A percentile compares a stretch with the other conserved stretches of the same genome.
Conservation (phyloP, 352 stramenopile species). For the Bremia lactucae region DNA sequence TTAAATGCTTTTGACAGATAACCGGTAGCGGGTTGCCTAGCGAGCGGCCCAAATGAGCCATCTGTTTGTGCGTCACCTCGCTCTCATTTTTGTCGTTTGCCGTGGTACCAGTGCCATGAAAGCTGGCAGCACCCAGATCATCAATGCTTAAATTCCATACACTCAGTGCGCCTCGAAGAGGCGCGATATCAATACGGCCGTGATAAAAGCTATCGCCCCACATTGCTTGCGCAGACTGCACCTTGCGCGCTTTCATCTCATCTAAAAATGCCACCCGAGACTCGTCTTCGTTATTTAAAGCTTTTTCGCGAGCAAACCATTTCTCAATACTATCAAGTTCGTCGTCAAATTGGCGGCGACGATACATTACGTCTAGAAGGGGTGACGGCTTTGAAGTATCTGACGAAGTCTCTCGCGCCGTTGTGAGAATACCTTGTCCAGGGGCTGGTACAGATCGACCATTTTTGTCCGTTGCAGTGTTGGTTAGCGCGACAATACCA, state of each 20-base stretch:
- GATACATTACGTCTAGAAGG: conserved; percentile 61
- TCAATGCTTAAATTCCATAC: conserved; percentile 75
- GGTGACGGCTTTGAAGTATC: conserved; percentile 26
- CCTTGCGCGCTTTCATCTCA: conserved; percentile 56
- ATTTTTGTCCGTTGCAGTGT: conserved; percentile 84
- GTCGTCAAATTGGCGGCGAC: conserved; percentile 61
- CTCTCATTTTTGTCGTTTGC: conserved; percentile 85
- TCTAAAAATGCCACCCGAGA: conserved; percentile 39
- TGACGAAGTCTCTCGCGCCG: conserved; percentile 40
- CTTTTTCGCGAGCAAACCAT: conserved; percentile 57
- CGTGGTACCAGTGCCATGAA: conserved; percentile 78
- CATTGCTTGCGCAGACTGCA: conserved; percentile 48
- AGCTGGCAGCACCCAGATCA: conserved; percentile 73
- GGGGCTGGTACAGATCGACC: conserved; percentile 74
- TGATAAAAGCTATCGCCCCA: conserved; percentile 66
- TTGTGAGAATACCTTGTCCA: conserved; percentile 81
- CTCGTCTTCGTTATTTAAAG: conserved; percentile 25
- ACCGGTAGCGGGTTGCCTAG: conserved; percentile 65
- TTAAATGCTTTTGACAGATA: conserved; percentile 78
- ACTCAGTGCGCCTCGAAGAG: conserved; percentile 60
- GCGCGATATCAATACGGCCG: conserved; percentile 50
- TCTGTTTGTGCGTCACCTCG: conserved; percentile 80
- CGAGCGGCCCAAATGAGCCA: conserved; percentile 63
- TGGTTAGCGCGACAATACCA: conserved; percentile 68
- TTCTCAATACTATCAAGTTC: conserved; percentile 62